Conservation (phyloP, 1,284 basidiomycete species). For the Puccinia hordei region DNA sequence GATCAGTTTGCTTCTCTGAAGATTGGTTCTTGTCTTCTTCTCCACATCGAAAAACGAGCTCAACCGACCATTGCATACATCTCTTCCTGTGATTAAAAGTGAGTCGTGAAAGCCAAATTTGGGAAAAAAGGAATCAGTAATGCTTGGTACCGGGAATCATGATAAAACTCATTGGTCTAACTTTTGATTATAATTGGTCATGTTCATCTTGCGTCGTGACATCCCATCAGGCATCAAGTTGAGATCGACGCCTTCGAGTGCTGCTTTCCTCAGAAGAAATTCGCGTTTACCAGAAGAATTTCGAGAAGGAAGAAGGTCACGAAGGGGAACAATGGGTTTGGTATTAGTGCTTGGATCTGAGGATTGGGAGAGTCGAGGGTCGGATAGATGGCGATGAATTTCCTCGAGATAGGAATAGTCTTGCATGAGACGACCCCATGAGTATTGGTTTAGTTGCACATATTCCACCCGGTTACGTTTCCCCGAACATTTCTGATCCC, state of each 20-base stretch:
- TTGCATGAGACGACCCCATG: conserved; percentile 48
- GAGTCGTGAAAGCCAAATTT: too few relatives aligned
- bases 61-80: conserved; percentile 39
- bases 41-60: conserved; percentile 21
- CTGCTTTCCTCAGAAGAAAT: conserved; percentile 17
- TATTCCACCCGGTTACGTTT: conserved; percentile 39
- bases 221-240: conserved; percentile 43
- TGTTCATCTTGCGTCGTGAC: conserved; percentile 31
- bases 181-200: conserved; percentile 36
- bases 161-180: not conserved
- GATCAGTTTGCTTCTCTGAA: not conserved
- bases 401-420: conserved; percentile 48
- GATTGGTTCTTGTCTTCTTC: not conserved
- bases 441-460: conserved; percentile 39
- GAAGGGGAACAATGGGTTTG: not conserved
- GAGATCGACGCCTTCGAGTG: conserved; percentile 14
- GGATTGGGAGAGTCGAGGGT: not conserved
- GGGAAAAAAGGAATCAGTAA: not conserved
- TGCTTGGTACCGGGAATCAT: not conserved
- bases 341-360: not conserved
- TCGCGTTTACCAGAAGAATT: conserved; percentile 2
- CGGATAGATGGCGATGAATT: conserved; percentile 21
- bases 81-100: conserved; percentile 15
- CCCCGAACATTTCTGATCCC: conserved; percentile 11
- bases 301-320: not conserved